Evolutionary conservation across 371 early-diverging fungal species (phyloP), one percentile per base, ranked within the genome.

Genomic region (Syncephalastrum contaminatum): DNA sequence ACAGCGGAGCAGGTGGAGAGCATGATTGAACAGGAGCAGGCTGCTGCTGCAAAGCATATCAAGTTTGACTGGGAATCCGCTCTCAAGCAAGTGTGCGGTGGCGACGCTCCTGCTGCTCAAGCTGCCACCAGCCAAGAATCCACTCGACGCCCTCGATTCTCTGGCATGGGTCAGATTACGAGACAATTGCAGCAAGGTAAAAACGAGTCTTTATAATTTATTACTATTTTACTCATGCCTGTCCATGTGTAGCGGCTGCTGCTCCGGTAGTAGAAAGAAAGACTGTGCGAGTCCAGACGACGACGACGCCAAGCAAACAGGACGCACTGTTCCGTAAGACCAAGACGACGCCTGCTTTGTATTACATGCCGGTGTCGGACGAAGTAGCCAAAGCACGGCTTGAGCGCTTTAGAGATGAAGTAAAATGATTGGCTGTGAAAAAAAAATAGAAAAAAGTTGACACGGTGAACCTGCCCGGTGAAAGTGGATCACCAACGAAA

Each of bases 1-100:
- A 83, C 84, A 25, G 56, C 67, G 5, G 80, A 77, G 20, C 82
- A 84, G 21, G 81, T 84, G 42, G 72, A 77, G 12, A 58, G 58
- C 43, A 70, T 85, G 43, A 84, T 90, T 27, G 82, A 69, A 15
- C 75, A 73, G 19, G 88, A 87, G 48, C 88, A 89, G 47, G 51
- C 63, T 4, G 80, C 79, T 30, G 82, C 77, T 42, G 80, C 82
- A 16, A 65, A 67, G 49, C 72, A 76, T 42, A 55, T 70, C 45
- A 53, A 72, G 56, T 42, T 69, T 5, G 68, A 76, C 41, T 76
- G 75, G 73, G 77, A 77, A 51, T 48, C 55, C 21, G 36, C 49
- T 2, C 54, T 76, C 22, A 30, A 57, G 13, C 52, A 60, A 24
- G 56, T 70, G 14, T 41, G 25, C 16, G 43, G 43, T 15, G 54